These are phyloP conservation scores for Trichocladium antarcticum DNA, from an alignment of 495 filamentous ascomycete species.

Conservation along the genomic window DNA sequence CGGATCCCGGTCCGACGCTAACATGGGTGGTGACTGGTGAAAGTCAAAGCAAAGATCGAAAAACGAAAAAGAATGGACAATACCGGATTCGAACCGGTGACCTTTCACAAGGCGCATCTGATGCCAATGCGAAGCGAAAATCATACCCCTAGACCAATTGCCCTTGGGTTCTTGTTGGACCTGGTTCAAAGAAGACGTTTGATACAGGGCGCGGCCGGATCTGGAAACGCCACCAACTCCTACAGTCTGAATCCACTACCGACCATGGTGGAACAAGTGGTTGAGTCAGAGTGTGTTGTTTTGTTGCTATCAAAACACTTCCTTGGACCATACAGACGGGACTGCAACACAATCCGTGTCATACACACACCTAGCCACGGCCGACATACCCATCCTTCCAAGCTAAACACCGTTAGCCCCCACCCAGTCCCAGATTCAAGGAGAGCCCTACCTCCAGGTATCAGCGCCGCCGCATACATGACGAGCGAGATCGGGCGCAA, in stretches of 20 bases:
- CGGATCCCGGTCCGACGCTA: too few species aligned
- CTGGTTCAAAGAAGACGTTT: too few species aligned
- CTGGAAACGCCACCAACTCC: too few species aligned
- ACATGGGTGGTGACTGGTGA: too few species aligned
- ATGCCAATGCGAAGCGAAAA: slow-evolving; percentile 12
- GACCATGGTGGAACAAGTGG: too few species aligned
- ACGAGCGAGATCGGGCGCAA: slow-evolving; percentile 49
- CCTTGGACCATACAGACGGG: too few species aligned
- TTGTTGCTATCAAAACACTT: too few species aligned
- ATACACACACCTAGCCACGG: background rate
- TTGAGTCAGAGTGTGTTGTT: background rate
- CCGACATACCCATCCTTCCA: slow-evolving; percentile 13
- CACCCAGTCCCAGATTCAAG: slow-evolving; percentile 1
- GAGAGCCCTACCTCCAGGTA: slow-evolving; percentile 54
- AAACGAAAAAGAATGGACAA: slow-evolving; percentile 7
- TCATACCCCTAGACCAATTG: slow-evolving; percentile 16
- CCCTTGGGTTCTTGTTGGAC: background rate
- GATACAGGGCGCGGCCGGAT: too few species aligned
- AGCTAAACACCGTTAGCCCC: slow-evolving; percentile 9
- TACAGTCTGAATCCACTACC: too few species aligned
- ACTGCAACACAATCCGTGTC: too few species aligned
- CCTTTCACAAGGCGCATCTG: slow-evolving; percentile 11
- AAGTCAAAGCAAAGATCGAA: too few species aligned
- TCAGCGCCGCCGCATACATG: slow-evolving; percentile 56
- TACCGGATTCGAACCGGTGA: slow-evolving; percentile 12